Percentiles rank a stretch among this genome's conserved stretches.
Conservation (phyloP, 2,329 filamentous ascomycete species). For the Nemania diffusa region DNA sequence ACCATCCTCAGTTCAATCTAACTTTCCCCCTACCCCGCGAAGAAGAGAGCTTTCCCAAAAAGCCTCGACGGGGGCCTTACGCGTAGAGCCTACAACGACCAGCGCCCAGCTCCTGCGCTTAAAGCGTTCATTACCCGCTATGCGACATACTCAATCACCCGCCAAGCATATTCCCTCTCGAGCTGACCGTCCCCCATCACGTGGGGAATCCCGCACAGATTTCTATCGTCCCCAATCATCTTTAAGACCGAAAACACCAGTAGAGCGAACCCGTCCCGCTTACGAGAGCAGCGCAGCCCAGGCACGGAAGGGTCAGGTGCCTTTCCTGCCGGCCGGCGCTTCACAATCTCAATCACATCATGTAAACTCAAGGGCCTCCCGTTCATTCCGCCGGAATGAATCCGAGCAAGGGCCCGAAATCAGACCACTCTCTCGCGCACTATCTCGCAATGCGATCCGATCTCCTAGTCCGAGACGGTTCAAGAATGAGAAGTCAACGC, state of each 20-base stretch:
- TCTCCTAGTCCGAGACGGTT: conserved; percentile 68
- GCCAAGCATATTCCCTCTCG: conserved; percentile 60
- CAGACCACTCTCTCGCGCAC: conserved; percentile 65
- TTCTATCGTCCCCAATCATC: conserved; percentile 61
- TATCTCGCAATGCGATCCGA: conserved; percentile 68
- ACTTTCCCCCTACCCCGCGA: conserved; percentile 68
- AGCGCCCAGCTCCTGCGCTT: conserved; percentile 72
- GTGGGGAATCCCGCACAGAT: conserved; percentile 65
- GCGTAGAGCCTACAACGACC: conserved; percentile 71
- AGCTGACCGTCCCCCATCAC: conserved; percentile 69
- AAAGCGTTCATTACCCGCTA: conserved; percentile 72
- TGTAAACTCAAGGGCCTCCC: conserved; percentile 74
- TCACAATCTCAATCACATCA: conserved; percentile 82
- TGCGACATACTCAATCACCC: conserved; percentile 63
- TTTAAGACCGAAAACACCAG: conserved; percentile 75
- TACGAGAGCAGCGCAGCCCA: conserved; percentile 64
- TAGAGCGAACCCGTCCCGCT: conserved; percentile 66
- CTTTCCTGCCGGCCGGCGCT: conserved; percentile 82
- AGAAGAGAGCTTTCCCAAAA: conserved; percentile 69
- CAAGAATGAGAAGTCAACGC: conserved; percentile 55
- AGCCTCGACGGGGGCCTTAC: conserved; percentile 63
- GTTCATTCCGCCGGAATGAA: conserved; percentile 81
- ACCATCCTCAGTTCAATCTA: conserved; percentile 63
- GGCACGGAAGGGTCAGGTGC: conserved; percentile 69
- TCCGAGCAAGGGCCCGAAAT: conserved; percentile 75